Conservation (phyloP, 2,329 filamentous ascomycete species). For the Blastomyces silverae region DNA sequence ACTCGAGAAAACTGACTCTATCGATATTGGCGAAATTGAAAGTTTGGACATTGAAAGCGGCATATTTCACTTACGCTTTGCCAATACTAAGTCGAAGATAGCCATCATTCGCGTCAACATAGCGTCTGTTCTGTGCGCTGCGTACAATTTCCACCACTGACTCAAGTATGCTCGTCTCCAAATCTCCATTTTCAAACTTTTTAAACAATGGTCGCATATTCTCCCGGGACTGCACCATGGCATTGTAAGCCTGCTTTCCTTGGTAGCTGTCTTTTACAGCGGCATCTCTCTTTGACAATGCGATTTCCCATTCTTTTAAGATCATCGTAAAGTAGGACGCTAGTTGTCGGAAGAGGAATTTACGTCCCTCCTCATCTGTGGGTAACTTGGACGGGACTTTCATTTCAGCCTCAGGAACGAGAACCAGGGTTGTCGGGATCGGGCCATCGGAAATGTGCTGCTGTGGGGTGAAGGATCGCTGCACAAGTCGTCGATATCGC, state of each 20-base stretch:
- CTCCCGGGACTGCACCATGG: conserved; percentile 79
- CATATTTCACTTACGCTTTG: conserved; percentile 57
- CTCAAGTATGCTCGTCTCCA: conserved; percentile 71
- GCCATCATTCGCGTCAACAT: conserved; percentile 93
- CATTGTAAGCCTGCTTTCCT: conserved; percentile 72
- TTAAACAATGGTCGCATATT: conserved; percentile 87
- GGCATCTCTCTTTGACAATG: conserved; percentile 56
- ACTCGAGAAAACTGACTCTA: conserved; percentile 20
- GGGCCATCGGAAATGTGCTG: conserved; percentile 59
- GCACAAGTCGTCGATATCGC: conserved; percentile 60
- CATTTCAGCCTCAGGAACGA: conserved; percentile 82
- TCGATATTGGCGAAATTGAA: background rate
- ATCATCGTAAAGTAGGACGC: conserved; percentile 96
- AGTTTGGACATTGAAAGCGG: background rate
- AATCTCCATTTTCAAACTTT: conserved; percentile 72
- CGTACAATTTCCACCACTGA: conserved; percentile 88
- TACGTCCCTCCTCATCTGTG: conserved; percentile 57
- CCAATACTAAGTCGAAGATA: conserved; percentile 90
- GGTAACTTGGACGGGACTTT: conserved; percentile 62
- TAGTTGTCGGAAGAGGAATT: conserved; percentile 76
- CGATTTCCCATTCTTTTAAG: conserved; percentile 76
- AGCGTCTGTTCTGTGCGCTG: conserved; percentile 80
- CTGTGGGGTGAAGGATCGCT: conserved; percentile 36
- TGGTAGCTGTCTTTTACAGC: conserved; percentile 64
- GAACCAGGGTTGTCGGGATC: conserved; percentile 75